Conservation (phyloP, 768 basidiomycete genomes). For the Suillus weaverae region DNA sequence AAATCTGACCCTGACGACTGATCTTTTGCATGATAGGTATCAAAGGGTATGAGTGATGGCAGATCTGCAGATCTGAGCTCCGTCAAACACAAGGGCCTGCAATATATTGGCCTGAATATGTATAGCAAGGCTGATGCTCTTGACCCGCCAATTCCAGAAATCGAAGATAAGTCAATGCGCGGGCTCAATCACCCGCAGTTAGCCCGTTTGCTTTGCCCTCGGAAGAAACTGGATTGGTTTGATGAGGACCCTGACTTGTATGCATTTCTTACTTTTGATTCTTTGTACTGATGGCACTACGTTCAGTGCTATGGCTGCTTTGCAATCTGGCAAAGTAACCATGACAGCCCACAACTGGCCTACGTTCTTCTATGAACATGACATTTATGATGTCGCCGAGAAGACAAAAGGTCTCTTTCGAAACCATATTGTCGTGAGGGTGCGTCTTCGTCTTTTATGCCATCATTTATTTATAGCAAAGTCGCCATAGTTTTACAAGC, state of each 20-base stretch:
- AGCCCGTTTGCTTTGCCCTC: neutral
- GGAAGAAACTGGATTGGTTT: neutral
- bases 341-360: constrained; percentile 5
- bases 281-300: neutral
- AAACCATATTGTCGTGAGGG: neutral
- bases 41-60: neutral
- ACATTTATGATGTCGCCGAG: neutral
- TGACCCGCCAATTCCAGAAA: constrained; percentile 1
- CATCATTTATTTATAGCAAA: too few relatives aligned
- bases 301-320: constrained; percentile 1
- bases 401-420: constrained; percentile 1
- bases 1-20: neutral
- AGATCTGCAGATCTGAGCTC: constrained; percentile 2
- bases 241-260: constrained; percentile 3
- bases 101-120: neutral
- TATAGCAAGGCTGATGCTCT: neutral
- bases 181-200: constrained; percentile 7
- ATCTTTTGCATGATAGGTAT: neutral
- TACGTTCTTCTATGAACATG: neutral
- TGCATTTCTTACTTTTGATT: neutral
- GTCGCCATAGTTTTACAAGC: too few relatives aligned
- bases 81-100: constrained; percentile 4
- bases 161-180: neutral
- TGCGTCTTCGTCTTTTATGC: neutral
- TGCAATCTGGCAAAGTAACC: constrained; percentile 1